Evolutionary conservation across 2,329 filamentous ascomycete species (phyloP).

Genomic region (Lasiodiplodia citricola): DNA sequence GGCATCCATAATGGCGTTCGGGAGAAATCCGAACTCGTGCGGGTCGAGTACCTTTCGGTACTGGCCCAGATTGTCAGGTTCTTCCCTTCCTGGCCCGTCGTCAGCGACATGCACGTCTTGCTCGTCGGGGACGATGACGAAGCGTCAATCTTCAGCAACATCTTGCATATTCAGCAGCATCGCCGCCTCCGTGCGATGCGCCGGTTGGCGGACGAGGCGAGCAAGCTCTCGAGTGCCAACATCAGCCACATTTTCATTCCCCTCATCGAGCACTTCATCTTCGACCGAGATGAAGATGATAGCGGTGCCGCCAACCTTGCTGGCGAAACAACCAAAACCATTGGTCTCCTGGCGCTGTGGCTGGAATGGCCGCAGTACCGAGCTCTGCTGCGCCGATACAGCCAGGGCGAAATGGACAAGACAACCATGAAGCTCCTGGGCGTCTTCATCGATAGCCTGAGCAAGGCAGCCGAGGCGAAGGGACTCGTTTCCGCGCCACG

Average conservation of each 20-base stretch:
- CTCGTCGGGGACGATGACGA: slow-evolving; percentile 76
- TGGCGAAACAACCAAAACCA: slow-evolving; percentile 82
- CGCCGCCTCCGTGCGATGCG: slow-evolving; percentile 84
- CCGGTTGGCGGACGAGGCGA: slow-evolving; percentile 73
- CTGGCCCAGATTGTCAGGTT: slow-evolving; percentile 77
- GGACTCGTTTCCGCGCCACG: slow-evolving; percentile 39
- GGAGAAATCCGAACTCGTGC: slow-evolving; percentile 81
- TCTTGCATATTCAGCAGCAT: slow-evolving; percentile 87
- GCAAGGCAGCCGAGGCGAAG: slow-evolving; percentile 54
- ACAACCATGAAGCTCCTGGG: slow-evolving; percentile 82
- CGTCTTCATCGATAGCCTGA: slow-evolving; percentile 78
- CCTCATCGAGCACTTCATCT: slow-evolving; percentile 91
- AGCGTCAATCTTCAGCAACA: slow-evolving; percentile 88
- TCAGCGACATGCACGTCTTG: slow-evolving; percentile 76
- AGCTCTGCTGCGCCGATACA: slow-evolving; percentile 81
- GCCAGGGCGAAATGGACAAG: slow-evolving; percentile 83
- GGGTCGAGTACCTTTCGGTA: slow-evolving; percentile 79
- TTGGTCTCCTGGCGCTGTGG: slow-evolving; percentile 74
- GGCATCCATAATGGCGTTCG: slow-evolving; percentile 77
- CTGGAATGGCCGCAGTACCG: slow-evolving; percentile 92
- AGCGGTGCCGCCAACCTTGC: slow-evolving; percentile 78
- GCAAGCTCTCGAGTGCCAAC: slow-evolving; percentile 74
- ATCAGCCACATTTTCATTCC: slow-evolving; percentile 88
- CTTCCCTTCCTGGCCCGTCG: slow-evolving; percentile 70
- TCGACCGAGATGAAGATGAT: slow-evolving; percentile 80